A percentile compares a stretch with the other conserved stretches of the same genome.
Conservation (phyloP, 179 eudicot genomes). For the Actinidia arguta region DNA sequence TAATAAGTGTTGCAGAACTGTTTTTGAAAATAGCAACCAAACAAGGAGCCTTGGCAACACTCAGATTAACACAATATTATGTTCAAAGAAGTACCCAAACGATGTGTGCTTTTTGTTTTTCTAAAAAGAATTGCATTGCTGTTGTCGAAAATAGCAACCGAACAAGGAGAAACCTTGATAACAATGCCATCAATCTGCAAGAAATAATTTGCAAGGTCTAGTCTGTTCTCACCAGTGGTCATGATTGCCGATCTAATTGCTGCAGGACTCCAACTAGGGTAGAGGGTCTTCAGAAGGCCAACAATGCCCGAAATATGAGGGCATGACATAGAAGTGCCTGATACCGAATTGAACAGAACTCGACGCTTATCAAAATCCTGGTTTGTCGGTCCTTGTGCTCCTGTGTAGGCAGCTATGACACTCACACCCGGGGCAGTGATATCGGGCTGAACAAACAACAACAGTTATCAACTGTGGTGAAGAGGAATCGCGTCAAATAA, state of each 20-base stretch:
- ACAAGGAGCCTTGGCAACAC: too few relatives aligned
- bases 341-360: slow-evolving; percentile 63
- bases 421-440: slow-evolving; percentile 96
- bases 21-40: too few relatives aligned
- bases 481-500: background rate
- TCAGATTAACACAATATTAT: too few relatives aligned
- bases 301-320: slow-evolving; percentile 88
- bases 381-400: slow-evolving; percentile 84
- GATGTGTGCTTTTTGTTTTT: too few relatives aligned
- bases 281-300: slow-evolving; percentile 74
- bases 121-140: too few relatives aligned
- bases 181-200: background rate
- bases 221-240: slow-evolving; percentile 65
- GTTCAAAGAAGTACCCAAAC: too few relatives aligned
- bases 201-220: background rate
- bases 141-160: background rate
- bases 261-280: slow-evolving; percentile 94
- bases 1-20: too few relatives aligned
- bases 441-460: slow-evolving; percentile 71
- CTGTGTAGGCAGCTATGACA: slow-evolving; percentile 83
- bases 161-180: background rate
- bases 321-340: slow-evolving; percentile 98
- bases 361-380: slow-evolving; percentile 72
- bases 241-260: slow-evolving; percentile 91
- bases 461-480: background rate